Conservation (phyloP, 2,329 filamentous ascomycete genomes). For the Colletotrichum costaricense region DNA sequence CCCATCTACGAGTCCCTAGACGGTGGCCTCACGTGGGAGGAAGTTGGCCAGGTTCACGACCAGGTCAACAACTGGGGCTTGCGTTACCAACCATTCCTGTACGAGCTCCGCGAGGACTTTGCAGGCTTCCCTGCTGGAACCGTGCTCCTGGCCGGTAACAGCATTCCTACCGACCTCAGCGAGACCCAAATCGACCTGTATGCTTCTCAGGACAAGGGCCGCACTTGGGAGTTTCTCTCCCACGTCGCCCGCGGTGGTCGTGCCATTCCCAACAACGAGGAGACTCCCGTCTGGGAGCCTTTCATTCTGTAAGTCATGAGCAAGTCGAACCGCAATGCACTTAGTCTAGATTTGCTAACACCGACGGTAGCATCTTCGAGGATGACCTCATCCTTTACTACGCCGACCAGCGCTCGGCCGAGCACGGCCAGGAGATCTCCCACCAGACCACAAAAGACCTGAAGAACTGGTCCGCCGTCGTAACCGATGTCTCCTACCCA, state of each 20-base stretch:
- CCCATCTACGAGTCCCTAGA: conserved; percentile 66
- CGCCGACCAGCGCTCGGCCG: conserved; percentile 75
- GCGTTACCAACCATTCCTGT: conserved; percentile 77
- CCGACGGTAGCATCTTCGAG: conserved; percentile 58
- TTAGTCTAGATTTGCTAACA: background rate
- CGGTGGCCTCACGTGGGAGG: conserved; percentile 69
- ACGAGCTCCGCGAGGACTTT: conserved; percentile 68
- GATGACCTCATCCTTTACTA: conserved; percentile 74
- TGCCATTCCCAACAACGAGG: conserved; percentile 70
- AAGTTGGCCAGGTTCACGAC: conserved; percentile 72
- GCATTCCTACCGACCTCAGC: conserved; percentile 69
- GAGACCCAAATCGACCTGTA: conserved; percentile 77
- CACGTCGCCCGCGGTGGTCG: conserved; percentile 73
- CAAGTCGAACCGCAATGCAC: accelerated
- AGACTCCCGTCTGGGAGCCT: conserved; percentile 80
- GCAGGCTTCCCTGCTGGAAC: conserved; percentile 71
- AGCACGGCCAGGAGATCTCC: conserved; percentile 75
- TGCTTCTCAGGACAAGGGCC: conserved; percentile 69
- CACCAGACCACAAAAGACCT: conserved; percentile 73
- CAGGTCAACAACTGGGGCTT: conserved; percentile 73
- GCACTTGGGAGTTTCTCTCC: conserved; percentile 75
- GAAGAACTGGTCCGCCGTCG: conserved; percentile 63
- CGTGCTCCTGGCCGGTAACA: conserved; percentile 70
- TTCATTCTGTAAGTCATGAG: conserved; percentile 61
- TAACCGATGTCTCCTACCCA: conserved; percentile 72